These are phyloP conservation scores for Ichthyophthirius multifiliis DNA, from an alignment of 169 alveolate genomes.

Conservation along the genomic window DNA sequence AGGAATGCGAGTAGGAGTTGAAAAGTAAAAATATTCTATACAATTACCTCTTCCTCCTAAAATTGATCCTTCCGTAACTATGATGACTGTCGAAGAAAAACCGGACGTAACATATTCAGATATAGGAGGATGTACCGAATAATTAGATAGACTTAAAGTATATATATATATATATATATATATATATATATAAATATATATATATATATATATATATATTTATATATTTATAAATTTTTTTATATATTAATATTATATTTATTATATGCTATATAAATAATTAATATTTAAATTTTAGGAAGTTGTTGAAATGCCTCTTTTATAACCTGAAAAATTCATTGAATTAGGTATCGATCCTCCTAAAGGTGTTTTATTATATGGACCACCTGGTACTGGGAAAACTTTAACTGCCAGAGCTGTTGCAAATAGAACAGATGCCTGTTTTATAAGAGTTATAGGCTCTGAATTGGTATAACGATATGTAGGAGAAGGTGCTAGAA, in stretches of 20 bases:
- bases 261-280: background rate
- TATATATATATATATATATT: background rate
- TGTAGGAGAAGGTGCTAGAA: constrained; percentile 97
- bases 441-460: constrained; percentile 95
- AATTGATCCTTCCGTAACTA: constrained; percentile 99
- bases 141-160: constrained; percentile 91
- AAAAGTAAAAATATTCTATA: constrained; percentile 95
- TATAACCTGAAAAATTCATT: constrained; percentile 97
- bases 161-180: background rate
- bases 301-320: constrained; percentile 98
- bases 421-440: constrained; percentile 96
- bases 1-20: constrained; percentile 99
- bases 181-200: background rate
- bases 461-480: constrained; percentile 96
- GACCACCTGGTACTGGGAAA: constrained; percentile 99
- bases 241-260: background rate
- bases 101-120: constrained; percentile 99
- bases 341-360: constrained; percentile 99
- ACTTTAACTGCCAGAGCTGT: constrained; percentile 97
- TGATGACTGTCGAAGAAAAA: constrained; percentile 99
- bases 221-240: background rate
- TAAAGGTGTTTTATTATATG: constrained; percentile 97
- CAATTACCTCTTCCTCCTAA: constrained; percentile 98
- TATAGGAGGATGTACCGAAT: constrained; percentile 99
- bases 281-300: constrained; percentile 49